Conservation (phyloP, 805 yeast genomes). For the Saccharomycopsis capsularis region DNA sequence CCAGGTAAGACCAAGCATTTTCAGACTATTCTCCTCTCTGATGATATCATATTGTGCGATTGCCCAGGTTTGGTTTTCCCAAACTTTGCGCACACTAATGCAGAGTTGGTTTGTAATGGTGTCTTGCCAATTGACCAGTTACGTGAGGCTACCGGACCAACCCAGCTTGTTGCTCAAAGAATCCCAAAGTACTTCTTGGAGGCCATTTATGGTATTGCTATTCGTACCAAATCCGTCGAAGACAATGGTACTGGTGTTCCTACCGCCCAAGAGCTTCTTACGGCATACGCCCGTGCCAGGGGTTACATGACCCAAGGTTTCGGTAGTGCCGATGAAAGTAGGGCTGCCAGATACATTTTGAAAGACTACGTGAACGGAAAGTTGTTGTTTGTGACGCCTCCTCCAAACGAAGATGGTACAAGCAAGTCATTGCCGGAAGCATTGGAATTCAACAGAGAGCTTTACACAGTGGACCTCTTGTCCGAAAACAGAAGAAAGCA, state of each 20-base stretch:
- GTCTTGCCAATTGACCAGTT: conserved; percentile 97
- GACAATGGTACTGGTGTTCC: conserved; percentile 92
- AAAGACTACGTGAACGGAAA: conserved; percentile 96
- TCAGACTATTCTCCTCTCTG: conserved; percentile 86
- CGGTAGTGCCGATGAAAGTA: conserved; percentile 92
- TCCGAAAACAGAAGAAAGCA: conserved; percentile 73
- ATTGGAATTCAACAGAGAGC: conserved; percentile 63
- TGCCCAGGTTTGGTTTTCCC: conserved; percentile 99
- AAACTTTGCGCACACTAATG: conserved; percentile 92
- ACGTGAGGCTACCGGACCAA: conserved; percentile 86
- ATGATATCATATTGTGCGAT: conserved; percentile 83
- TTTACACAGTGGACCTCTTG: conserved; percentile 57
- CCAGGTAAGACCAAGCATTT: conserved; percentile 99
- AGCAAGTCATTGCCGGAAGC: conserved; percentile 46
- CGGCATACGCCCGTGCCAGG: conserved; percentile 91
- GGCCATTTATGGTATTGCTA: conserved; percentile 88
- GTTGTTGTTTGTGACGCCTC: conserved; percentile 77
- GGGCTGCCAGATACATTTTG: conserved; percentile 86
- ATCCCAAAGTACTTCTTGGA: conserved; percentile 85
- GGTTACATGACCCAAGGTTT: conserved; percentile 97
- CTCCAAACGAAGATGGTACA: conserved; percentile 65
- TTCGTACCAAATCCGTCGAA: conserved; percentile 62
- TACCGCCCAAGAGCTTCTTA: conserved; percentile 80
- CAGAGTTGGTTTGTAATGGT: conserved; percentile 96
- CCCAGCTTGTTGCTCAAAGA: conserved; percentile 75